Evolutionary conservation across 73 alveolate species (phyloP), one percentile per base, ranked within the genome.

Genomic region (Paraurostyla sp.): DNA sequence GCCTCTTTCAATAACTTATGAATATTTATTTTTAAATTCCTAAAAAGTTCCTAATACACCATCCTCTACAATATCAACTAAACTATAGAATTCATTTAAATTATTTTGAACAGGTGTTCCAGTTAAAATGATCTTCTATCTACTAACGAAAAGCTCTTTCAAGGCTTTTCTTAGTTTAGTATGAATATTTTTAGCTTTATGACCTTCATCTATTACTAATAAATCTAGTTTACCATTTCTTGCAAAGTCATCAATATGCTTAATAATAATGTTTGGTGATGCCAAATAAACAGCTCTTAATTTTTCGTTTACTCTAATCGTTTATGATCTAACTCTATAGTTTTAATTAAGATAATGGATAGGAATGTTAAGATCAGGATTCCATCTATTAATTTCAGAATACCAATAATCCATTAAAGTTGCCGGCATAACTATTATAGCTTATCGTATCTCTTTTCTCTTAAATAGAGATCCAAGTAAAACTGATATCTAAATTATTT

Each of bases 391-490:
- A 0, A 90, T 69, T 56, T 93, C 97, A 11, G 68, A 36, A 32
- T 57, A 54, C 97, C 97, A 93, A 75, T 92, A 91, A 0, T 71
- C 90, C 20, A 91, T 25, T 20, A 93, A 63, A 73, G 92, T 91
- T 22, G 91, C 92, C 35, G 97, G 97, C 11, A 63, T 83, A 7
- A 87, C 80, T n/a, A 93, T 69, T 20, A 91, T 2, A 20, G 52
- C 69, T 40, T 73, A 16, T 18, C 54, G 0, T 6, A 73, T 2
- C 71, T 15, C 2, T 20, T 73, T 73, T n/a, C 25, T 30, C 33
- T 42, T 7, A 50, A 42, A 73, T 2, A 73, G 71, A 4, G 46
- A 15, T 29, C 71, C 71, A 23, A 73, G 65, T 43, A 43, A 46
- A 18, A 51, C 49, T 3, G 87, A 73, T 4, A 73, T 73, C 82